Base-by-base conservation (phyloP, 805 yeast genomes). In the Suhomyces prunicola region DNA sequence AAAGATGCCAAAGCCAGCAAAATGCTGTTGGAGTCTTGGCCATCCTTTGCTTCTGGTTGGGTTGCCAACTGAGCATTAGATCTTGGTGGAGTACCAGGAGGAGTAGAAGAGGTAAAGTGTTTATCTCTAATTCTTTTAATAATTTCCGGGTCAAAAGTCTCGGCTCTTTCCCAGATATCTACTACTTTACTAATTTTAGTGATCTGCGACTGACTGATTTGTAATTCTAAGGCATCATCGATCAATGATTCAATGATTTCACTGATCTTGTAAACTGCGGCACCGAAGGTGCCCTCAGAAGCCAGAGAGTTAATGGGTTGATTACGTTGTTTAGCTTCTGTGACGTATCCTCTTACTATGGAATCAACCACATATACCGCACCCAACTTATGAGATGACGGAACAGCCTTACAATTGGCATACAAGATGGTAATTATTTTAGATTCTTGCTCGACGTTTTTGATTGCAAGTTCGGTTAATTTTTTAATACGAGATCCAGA, bases 401-500 rank as follows among this genome's bases (percentile, higher is more conserved):
- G 88, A 17, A 89, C 82, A 52, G 83, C 80, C 70, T 84, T 87
- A 72, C 92, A 82, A 69, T 87, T 82, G 49, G 84, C 76, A 64
- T 80, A 80, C 59, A 89, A 76, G 57, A 78, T 75, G 47, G 83
- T 79, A 47, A 86, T 78, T 50, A 88, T 69, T 56, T 78, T 76
- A 24, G 86, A 76, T 64, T 83, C 86, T 31, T 72, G 69, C 65
- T 73, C 70, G 52, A 87, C 87, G 68, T 90, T 82, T 59, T 80
- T 81, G 55, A 86, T 77, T 53, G 97, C 96, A 56, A 88, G 68
- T 53, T 88, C 87, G 46, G 93, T 88, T 66, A 92, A 76, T 64
- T 85, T 85, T 69, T 89, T 89, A 71, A 93, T 94, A 74, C 97
- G 90, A 52, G 96, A 85, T 44, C 98, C 98, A 27, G 97, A 91